Evolutionary conservation across 805 yeast genomes (phyloP).

Genomic region (Metschnikowia lachancei): DNA sequence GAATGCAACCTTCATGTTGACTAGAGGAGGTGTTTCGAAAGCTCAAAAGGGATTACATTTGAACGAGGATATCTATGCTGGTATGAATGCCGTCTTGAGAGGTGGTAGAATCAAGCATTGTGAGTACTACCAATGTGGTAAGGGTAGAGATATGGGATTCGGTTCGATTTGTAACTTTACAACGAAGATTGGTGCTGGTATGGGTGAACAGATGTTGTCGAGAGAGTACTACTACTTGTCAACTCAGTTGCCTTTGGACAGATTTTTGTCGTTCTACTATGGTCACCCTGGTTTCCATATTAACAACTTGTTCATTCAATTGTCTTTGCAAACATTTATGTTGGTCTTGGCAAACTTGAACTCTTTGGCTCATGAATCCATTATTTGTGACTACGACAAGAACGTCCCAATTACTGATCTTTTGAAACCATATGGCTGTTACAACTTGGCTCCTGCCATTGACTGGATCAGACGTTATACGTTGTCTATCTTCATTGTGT

Average conservation of each 20-base stretch:
- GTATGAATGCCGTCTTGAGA: slow-evolving; percentile 72
- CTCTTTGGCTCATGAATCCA: slow-evolving; percentile 58
- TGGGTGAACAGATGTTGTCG: slow-evolving; percentile 86
- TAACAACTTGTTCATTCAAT: slow-evolving; percentile 70
- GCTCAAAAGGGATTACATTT: slow-evolving; percentile 80
- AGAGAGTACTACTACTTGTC: slow-evolving; percentile 79
- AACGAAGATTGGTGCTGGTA: slow-evolving; percentile 84
- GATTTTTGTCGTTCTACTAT: slow-evolving; percentile 76
- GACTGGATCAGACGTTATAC: slow-evolving; percentile 75
- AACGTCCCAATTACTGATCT: slow-evolving; percentile 60
- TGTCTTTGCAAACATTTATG: slow-evolving; percentile 56
- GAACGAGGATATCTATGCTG: slow-evolving; percentile 85
- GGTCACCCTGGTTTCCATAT: slow-evolving; percentile 87
- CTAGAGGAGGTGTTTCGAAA: slow-evolving; percentile 84
- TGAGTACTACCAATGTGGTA: slow-evolving; percentile 83
- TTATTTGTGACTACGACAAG: slow-evolving; percentile 59
- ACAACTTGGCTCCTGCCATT: slow-evolving; percentile 65
- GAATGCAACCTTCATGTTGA: slow-evolving; percentile 72
- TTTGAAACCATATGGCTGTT: slow-evolving; percentile 66
- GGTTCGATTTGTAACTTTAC: slow-evolving; percentile 80
- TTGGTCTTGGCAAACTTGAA: slow-evolving; percentile 62
- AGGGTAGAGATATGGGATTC: slow-evolving; percentile 82
- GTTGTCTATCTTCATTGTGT: slow-evolving; percentile 69
- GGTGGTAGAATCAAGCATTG: slow-evolving; percentile 85
- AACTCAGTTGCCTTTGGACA: slow-evolving; percentile 71